Evolutionary conservation across 2,329 filamentous ascomycete species (phyloP).

Genomic region (Colletotrichum sp.): DNA sequence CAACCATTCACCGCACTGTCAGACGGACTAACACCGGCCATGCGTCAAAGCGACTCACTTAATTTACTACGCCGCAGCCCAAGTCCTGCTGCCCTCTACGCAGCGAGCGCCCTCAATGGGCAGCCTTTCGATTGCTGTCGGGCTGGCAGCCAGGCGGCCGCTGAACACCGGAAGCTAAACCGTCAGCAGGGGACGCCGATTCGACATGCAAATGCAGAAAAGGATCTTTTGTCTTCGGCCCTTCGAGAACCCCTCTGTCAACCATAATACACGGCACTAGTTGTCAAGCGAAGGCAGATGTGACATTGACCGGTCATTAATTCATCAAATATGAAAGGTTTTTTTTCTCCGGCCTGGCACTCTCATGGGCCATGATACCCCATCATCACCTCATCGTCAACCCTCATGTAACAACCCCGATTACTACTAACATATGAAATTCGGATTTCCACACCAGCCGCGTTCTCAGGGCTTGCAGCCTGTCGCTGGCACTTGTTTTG

Average conservation of each 20-base stretch:
- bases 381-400: not conserved
- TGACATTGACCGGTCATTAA: not conserved
- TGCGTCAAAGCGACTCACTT: constrained; percentile 4
- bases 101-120: not conserved
- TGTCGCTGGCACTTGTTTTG: not conserved
- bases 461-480: not conserved
- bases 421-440: not conserved
- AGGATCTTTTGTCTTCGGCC: constrained; percentile 17
- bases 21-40: not conserved
- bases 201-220: not conserved
- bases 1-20: not conserved
- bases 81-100: not conserved
- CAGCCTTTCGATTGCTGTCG: not conserved
- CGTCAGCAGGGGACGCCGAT: not conserved
- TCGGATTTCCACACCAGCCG: not conserved
- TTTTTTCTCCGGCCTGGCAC: not conserved
- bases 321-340: not conserved
- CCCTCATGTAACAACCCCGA: not conserved
- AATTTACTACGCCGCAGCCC: constrained; percentile 1
- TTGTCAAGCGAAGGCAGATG: not conserved
- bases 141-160: not conserved
- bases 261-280: not conserved
- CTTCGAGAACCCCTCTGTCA: not conserved
- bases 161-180: not conserved
- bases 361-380: not conserved